These are phyloP conservation scores for Colletotrichum shisoi DNA, from an alignment of 2,329 filamentous ascomycete genomes.

Conservation along the genomic window DNA sequence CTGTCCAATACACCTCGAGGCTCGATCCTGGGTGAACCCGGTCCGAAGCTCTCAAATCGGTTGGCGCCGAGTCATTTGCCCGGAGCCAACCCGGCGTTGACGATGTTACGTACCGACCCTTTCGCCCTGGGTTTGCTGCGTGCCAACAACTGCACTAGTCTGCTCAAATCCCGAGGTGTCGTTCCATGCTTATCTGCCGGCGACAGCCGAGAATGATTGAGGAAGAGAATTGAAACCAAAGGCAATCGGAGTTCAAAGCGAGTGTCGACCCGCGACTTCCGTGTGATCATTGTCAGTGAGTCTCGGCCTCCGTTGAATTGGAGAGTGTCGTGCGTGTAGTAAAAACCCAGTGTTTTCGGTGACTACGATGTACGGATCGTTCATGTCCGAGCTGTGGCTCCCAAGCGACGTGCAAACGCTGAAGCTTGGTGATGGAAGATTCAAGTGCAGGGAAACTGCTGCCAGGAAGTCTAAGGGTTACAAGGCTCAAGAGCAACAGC, in stretches of 20 bases:
- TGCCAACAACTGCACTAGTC: not conserved
- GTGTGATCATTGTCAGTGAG: conserved; percentile 1
- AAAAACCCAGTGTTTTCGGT: not conserved
- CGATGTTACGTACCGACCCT: conserved; percentile 22
- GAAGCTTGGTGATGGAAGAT: not conserved
- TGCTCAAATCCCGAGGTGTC: conserved; percentile 13
- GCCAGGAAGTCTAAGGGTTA: conserved; percentile 15
- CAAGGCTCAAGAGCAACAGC: conserved; percentile 17
- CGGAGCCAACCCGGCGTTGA: conserved; percentile 25
- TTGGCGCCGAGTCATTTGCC: conserved; percentile 35
- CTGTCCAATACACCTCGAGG: conserved; percentile 6
- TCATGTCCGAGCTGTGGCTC: not conserved
- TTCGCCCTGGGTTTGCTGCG: not conserved
- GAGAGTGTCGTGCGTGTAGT: not conserved
- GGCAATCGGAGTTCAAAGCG: not conserved
- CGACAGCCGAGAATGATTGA: conserved; percentile 5
- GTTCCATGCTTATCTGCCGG: conserved; percentile 13
- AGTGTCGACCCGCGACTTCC: not conserved
- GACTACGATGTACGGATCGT: not conserved
- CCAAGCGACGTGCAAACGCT: not conserved
- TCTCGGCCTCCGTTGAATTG: not conserved
- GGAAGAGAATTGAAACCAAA: conserved; percentile 10
- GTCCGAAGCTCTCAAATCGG: conserved; percentile 23
- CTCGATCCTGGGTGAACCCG: conserved; percentile 32
- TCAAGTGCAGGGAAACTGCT: conserved; percentile 1